These are phyloP conservation scores for Leccinum fibrillosum DNA, from an alignment of 768 basidiomycete genomes.

Conservation along the genomic window DNA sequence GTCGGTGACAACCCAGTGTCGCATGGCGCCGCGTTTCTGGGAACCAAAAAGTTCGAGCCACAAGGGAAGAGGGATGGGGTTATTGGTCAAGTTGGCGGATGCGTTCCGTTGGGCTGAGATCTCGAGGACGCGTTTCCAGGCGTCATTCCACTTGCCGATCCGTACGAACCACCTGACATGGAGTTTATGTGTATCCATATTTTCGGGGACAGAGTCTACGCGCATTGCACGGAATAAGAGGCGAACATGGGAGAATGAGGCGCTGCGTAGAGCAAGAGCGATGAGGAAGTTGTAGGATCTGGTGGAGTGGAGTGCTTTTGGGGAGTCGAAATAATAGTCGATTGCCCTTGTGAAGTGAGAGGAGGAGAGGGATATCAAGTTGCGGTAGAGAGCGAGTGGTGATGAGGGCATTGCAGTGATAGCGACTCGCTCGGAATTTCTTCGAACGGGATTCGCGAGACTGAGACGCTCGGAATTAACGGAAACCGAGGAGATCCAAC, in stretches of 20 bases:
- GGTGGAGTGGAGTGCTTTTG: conserved; percentile 33
- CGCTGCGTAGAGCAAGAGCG: conserved; percentile 47
- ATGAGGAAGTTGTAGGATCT: conserved; percentile 45
- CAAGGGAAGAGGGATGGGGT: conserved; percentile 41
- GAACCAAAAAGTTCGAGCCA: conserved; percentile 63
- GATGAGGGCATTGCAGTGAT: conserved; percentile 27
- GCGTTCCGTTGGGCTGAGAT: conserved; percentile 10
- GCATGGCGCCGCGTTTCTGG: conserved; percentile 35
- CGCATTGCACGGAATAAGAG: conserved; percentile 49
- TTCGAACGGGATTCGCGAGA: background rate
- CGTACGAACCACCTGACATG: conserved; percentile 55
- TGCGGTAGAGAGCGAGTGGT: conserved; percentile 33
- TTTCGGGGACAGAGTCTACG: conserved; percentile 36
- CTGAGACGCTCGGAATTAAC: background rate
- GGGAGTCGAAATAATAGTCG: conserved; percentile 28
- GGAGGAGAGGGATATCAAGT: conserved; percentile 24
- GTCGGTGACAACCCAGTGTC: conserved; percentile 14
- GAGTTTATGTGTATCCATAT: conserved; percentile 57
- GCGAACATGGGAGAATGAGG: conserved; percentile 44
- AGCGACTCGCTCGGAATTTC: background rate
- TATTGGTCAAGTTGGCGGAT: conserved; percentile 1
- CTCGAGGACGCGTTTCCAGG: conserved; percentile 45
- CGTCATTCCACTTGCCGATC: conserved; percentile 53
- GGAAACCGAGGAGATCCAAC: background rate
- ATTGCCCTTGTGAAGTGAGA: conserved; percentile 11